These are phyloP conservation scores for Blumeria graminis DNA, from an alignment of 2,329 filamentous ascomycete species.

Conservation along the genomic window DNA sequence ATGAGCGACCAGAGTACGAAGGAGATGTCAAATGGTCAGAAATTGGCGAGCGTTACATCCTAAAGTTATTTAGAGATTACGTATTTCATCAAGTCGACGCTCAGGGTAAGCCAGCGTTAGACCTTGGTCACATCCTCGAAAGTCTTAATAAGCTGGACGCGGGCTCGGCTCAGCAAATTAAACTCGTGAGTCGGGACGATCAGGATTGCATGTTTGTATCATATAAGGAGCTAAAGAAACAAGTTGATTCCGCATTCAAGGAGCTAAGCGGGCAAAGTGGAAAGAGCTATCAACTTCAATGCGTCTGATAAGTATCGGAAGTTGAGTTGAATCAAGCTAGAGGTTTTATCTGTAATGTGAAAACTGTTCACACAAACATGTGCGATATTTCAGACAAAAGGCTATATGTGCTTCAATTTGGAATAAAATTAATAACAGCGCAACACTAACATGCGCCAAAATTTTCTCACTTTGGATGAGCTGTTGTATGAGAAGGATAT, in stretches of 20 bases:
- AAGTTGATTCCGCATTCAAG: constrained; percentile 30
- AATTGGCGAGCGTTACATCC: constrained; percentile 71
- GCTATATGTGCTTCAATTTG: no score
- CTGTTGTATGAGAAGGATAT: no score
- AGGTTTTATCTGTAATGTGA: neutral
- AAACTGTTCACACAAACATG: no score
- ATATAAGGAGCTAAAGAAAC: constrained; percentile 67
- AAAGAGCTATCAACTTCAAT: constrained; percentile 3
- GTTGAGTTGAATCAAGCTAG: neutral
- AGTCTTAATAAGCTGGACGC: constrained; percentile 86
- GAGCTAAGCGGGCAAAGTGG: constrained; percentile 20
- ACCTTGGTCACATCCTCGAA: constrained; percentile 66
- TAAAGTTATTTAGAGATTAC: constrained; percentile 91
- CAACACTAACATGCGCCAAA: no score
- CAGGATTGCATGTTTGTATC: constrained; percentile 72
- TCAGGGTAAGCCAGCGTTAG: constrained; percentile 58
- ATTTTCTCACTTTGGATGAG: no score
- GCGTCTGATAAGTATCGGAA: neutral
- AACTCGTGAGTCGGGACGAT: constrained; percentile 70
- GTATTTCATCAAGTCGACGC: constrained; percentile 90
- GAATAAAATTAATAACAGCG: no score
- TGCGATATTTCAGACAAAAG: no score
- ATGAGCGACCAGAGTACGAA: constrained; percentile 71
- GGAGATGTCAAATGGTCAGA: constrained; percentile 66
- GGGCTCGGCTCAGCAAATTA: constrained; percentile 65